Evolutionary conservation across 352 stramenopile species (phyloP), one percentile per base, ranked within the genome.

Genomic region (Globisporangium alternatum): DNA sequence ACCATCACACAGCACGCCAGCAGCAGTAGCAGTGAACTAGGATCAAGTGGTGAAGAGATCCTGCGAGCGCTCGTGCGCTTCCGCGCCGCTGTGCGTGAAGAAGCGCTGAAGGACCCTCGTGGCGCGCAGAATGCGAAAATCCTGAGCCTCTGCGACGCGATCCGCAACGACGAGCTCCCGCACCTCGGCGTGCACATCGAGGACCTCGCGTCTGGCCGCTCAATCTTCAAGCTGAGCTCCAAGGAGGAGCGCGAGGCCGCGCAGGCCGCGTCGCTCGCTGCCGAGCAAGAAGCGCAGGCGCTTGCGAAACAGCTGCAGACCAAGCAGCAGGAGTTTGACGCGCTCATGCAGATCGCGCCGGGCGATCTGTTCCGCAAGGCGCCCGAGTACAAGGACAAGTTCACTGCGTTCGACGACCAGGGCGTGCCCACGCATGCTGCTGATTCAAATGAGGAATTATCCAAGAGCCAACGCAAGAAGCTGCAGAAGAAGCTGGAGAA

Each of bases 391-490:
- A 39, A 55, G 10, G 75, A 68, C n/a, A 76, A 78, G 17, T 92
- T 84, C 39, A 44, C 75, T 2, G 62, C 62, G 8, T 92, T 89
- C 60, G 82, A 90, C 37, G 70, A 68, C 9, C 56, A 86, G 41
- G 81, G 81, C 10, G 71, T 91, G 9, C 86, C 86, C 1, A 83
- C 72, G 13, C 67, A 84, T 19, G 81, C 87, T 25, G 64, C 52
- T 1, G 49, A 60, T 15, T 67, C 73, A 37, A 49, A 68, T n/a
- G 67, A 80, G 37, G 54, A 61, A 21, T 54, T 93, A 28, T 81
- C 71, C 22, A 93, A 95, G 52, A 90, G 72, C 13, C 80, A 89
- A 71, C 68, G 71, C 53, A 95, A 95, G 62, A 95, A 95, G 60
- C 71, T 95, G 6, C 19, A 67, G 0, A 94, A 94, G 70, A 87